Conservation (phyloP, 257 asterid species). For the Catharanthus roseus region DNA sequence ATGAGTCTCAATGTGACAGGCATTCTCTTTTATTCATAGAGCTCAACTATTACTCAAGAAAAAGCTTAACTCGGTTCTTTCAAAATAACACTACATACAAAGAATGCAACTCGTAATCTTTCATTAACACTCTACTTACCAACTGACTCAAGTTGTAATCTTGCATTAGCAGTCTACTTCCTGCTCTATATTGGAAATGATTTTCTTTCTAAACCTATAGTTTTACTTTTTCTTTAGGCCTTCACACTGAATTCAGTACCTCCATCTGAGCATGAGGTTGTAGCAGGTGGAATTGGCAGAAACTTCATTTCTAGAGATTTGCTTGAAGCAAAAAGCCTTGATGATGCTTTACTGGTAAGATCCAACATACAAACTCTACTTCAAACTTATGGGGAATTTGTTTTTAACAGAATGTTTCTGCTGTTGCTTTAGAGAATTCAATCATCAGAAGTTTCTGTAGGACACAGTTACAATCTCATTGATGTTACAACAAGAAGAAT, state of each 20-base stretch:
- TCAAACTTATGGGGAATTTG: too few relatives aligned
- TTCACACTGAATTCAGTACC: constrained; percentile 86
- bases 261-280: constrained; percentile 60
- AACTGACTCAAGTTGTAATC: too few relatives aligned
- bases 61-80: too few relatives aligned
- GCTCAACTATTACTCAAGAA: too few relatives aligned
- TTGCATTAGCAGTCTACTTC: too few relatives aligned
- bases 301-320: constrained; percentile 78
- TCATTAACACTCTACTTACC: too few relatives aligned
- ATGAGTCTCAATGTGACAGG: too few relatives aligned
- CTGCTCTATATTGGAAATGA: not conserved
- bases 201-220: not conserved
- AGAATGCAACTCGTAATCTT: too few relatives aligned
- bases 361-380: not conserved
- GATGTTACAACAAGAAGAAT: constrained; percentile 57
- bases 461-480: constrained; percentile 80
- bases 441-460: constrained; percentile 62
- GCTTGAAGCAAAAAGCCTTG: constrained; percentile 64
- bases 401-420: constrained; percentile 16
- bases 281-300: constrained; percentile 67
- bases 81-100: too few relatives aligned
- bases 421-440: constrained; percentile 51
- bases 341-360: constrained; percentile 66
- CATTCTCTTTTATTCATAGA: too few relatives aligned
- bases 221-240: constrained; percentile 37